Evolutionary conservation across 257 asterid genomes (phyloP).

Genomic region (Coffea canephora): DNA sequence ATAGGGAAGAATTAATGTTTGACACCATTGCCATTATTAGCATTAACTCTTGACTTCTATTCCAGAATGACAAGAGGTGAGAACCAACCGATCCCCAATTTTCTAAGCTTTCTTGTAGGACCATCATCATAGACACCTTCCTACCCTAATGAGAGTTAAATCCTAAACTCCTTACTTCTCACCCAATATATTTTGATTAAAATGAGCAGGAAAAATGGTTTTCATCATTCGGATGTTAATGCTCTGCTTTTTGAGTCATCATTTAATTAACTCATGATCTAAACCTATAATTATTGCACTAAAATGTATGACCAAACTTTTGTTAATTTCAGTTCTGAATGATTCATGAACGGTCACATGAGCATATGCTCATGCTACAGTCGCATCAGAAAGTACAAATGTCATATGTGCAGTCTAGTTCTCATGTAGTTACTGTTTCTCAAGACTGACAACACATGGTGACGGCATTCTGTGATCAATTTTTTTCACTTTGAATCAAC

Average conservation of each 20-base stretch:
- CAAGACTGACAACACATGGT: background rate
- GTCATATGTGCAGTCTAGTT: background rate
- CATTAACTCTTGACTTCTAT: too few species aligned
- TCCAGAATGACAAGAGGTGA: background rate
- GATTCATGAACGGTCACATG: background rate
- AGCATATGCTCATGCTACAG: background rate
- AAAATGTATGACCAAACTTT: background rate
- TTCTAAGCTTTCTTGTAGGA: background rate
- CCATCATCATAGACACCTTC: background rate
- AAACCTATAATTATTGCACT: constrained; percentile 5
- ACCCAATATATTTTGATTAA: too few species aligned
- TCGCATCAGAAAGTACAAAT: background rate
- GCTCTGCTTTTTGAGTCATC: constrained; percentile 9
- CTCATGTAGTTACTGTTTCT: background rate
- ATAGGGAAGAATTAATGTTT: too few species aligned
- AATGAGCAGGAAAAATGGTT: background rate
- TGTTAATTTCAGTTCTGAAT: background rate
- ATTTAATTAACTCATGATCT: background rate
- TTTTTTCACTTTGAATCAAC: background rate
- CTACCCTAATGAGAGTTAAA: background rate
- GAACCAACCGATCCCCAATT: too few species aligned
- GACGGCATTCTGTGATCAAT: too few species aligned
- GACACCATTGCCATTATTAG: too few species aligned
- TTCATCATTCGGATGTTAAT: constrained; percentile 4
- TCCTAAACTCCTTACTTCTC: background rate